These are phyloP conservation scores for Pezicula rhizophila DNA, from an alignment of 2,329 filamentous ascomycete species.

Conservation along the genomic window DNA sequence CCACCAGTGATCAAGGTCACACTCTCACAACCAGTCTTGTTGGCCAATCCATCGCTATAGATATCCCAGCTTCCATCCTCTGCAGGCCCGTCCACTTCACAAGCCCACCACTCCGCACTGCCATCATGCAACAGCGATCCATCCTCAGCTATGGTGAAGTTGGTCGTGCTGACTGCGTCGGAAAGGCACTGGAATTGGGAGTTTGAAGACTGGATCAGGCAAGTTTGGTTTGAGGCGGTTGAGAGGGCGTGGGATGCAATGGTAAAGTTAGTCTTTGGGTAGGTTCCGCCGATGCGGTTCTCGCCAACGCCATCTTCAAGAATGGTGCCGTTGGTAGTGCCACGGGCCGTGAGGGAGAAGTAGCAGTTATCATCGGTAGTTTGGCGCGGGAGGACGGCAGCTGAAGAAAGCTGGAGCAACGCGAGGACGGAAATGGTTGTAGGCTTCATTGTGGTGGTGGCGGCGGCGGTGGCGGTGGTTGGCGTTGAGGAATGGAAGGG, in stretches of 20 bases:
- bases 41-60: constrained; percentile 14
- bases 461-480: not conserved
- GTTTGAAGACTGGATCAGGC: constrained; percentile 15
- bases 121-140: constrained; percentile 13
- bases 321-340: constrained; percentile 14
- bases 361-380: constrained; percentile 9
- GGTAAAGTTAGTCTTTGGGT: constrained; percentile 17
- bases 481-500: not conserved
- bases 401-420: constrained; percentile 8
- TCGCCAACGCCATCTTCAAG: constrained; percentile 19
- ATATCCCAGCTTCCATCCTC: constrained; percentile 22
- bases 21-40: constrained; percentile 18
- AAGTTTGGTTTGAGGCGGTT: constrained; percentile 17
- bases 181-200: constrained; percentile 20
- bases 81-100: constrained; percentile 17
- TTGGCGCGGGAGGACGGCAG: constrained; percentile 16
- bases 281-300: constrained; percentile 18
- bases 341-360: constrained; percentile 20
- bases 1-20: constrained; percentile 19
- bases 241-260: constrained; percentile 15
- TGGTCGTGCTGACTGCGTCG: constrained; percentile 7
- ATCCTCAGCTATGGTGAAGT: constrained; percentile 17
- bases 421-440: constrained; percentile 4
- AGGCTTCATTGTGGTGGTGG: constrained; percentile 4
- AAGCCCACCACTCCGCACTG: constrained; percentile 19